Evolutionary conservation across 352 stramenopile species (phyloP).

Genomic region (Globisporangium camurandrum): DNA sequence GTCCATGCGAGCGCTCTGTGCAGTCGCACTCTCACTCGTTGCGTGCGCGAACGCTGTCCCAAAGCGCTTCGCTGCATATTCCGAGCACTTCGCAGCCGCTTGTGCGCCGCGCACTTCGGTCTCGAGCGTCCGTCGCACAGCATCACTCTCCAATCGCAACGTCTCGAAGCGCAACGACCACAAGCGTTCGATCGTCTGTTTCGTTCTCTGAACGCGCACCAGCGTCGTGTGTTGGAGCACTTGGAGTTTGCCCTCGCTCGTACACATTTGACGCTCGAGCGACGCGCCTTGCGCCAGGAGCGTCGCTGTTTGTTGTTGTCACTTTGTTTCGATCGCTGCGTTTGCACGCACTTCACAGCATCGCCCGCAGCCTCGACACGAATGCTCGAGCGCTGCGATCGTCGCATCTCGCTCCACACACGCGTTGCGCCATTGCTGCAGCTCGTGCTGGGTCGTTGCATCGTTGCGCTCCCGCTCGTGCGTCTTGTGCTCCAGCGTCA

Average conservation of each 20-base stretch:
- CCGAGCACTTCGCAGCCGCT: slow-evolving; percentile 20
- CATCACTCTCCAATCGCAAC: slow-evolving; percentile 36
- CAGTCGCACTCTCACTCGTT: slow-evolving; percentile 33
- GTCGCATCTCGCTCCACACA: slow-evolving; percentile 32
- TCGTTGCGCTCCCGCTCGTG: slow-evolving; percentile 31
- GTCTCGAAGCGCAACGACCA: slow-evolving; percentile 40
- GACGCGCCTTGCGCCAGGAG: slow-evolving; percentile 33
- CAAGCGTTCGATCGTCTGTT: slow-evolving; percentile 24
- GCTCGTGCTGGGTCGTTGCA: slow-evolving; percentile 38
- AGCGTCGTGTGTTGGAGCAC: slow-evolving; percentile 32
- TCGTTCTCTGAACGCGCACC: slow-evolving; percentile 35
- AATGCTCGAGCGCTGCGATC: slow-evolving; percentile 34
- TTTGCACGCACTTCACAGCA: slow-evolving; percentile 30
- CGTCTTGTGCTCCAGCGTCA: slow-evolving; percentile 43
- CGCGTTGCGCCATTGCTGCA: slow-evolving; percentile 29
- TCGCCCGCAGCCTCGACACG: slow-evolving; percentile 31
- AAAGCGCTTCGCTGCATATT: too few relatives aligned
- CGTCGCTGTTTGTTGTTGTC: slow-evolving; percentile 33
- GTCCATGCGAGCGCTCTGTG: too few relatives aligned
- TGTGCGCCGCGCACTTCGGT: slow-evolving; percentile 34
- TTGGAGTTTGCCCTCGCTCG: slow-evolving; percentile 44
- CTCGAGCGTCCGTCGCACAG: slow-evolving; percentile 31
- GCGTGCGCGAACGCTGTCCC: slow-evolving; percentile 22
- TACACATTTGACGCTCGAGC: slow-evolving; percentile 29
- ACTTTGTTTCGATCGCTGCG: slow-evolving; percentile 24